Base-by-base conservation (phyloP, 1,284 basidiomycete species). In the Rhodotorula mucilaginosa region DNA sequence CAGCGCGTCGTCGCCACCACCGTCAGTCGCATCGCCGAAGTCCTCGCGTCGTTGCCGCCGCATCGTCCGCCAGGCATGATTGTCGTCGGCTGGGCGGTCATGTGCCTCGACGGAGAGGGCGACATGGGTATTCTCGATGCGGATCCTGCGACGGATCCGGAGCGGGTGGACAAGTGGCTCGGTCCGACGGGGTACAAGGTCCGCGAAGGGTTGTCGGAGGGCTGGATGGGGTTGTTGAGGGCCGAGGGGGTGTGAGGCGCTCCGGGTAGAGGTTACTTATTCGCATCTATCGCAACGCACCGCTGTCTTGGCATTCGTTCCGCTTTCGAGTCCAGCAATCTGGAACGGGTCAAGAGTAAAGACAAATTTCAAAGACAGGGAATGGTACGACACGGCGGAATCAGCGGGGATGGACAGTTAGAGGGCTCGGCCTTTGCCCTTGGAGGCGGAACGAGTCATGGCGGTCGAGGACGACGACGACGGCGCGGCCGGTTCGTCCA, bases 21-120 rank as follows among this genome's bases (percentile, higher is more conserved):
- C 0, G 81, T 99, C 59, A 85, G 84, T 63, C 84, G 89, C 71
- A 88, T 98, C 54, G 86, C 86, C 10, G 82, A 82, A 19, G 93
- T 91, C 0, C 80, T 98, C 78, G 88, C 90, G 71, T 86, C 85
- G 66, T 82, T 84, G 10, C 92, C 92, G 7, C 91, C 94, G 77
- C 93, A 97, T 80, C 83, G 95, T 39, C 94, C 95, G 8, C 96
- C 96, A 0, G 95, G 93, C 3, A 95, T 99, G 90, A 90, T 98
- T 79, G 85, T 97, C 34, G 86, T 99, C 71, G 95, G 96, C 0
- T 98, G 95, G 95, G 86, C 89, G 8, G 84, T 83, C 19, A 77
- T 87, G 34, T 83, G 83, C 34, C 79, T 87, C 26, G 83, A 85
- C 56, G 86, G 85, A 0, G 76, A 81, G 61, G 86, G 86, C 2